Evolutionary conservation across 805 yeast genomes (phyloP), one percentile per base, ranked within the genome.

Genomic region (Citeromyces matritensis): DNA sequence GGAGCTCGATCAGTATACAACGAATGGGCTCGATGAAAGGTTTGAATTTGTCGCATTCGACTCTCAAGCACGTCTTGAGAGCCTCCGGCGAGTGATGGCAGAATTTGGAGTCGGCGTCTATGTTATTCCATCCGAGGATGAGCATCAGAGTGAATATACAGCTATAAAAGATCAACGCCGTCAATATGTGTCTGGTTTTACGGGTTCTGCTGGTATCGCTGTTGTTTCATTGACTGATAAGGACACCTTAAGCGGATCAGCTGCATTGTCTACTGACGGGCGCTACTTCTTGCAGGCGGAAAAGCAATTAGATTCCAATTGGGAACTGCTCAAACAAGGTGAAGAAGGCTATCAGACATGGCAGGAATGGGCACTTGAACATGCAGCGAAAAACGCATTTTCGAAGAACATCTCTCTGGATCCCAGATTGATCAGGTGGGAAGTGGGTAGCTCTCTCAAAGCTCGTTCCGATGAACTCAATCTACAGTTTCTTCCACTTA

Each of bases 201-300:
- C 59, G 37, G 80, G 80, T 12, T 61, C 71, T 37, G 73, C 77
- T 6, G 80, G 80, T 35, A 55, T 70, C 27, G 77, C 78, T 8
- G 50, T 72, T 17, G 56, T 72, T 24, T 55, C 57, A 33, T 9
- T 26, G 15, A 27, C 29, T 10, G 33, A 24, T 15, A 63, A 54
- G 31, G 64, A 58, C 1, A 42, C 44, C 2, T 59, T 69, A 14
- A 57, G 55, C 8, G 83, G 84, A 1, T 68, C 71, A 30, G 93
- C 95, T 9, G 81, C 79, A 0, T 56, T 91, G 31, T 73, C 94
- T 6, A 91, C 98, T 0, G 98, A 91, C 53, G 97, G 97, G 2
- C 65, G 98, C 40, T 91, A 91, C 57, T 91, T 84, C 51, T 60
- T 82, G 36, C 98, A 91, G 55, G 97, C 97, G 1, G 71, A 67